These are phyloP conservation scores for Tephrocybe sp. DNA, from an alignment of 768 basidiomycete species.

Conservation along the genomic window DNA sequence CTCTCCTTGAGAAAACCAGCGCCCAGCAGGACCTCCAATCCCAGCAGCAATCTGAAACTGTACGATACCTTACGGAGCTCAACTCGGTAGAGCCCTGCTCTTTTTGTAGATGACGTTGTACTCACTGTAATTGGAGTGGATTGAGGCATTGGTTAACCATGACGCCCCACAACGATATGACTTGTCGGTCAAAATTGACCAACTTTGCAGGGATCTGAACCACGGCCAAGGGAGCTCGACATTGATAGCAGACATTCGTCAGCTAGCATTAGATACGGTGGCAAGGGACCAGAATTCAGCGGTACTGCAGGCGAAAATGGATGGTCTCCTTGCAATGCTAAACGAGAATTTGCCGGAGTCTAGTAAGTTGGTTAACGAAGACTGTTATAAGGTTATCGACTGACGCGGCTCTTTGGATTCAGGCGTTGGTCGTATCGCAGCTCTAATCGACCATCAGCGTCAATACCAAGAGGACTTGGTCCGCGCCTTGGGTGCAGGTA, in stretches of 20 bases:
- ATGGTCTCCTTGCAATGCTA: slow-evolving; percentile 31
- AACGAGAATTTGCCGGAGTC: slow-evolving; percentile 18
- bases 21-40: slow-evolving; percentile 44
- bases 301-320: slow-evolving; percentile 37
- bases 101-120: neutral
- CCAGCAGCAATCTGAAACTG: slow-evolving; percentile 72
- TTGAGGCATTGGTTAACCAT: slow-evolving; percentile 77
- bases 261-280: slow-evolving; percentile 29
- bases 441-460: slow-evolving; percentile 65
- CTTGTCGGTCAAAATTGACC: slow-evolving; percentile 57
- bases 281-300: slow-evolving; percentile 33
- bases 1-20: slow-evolving; percentile 45
- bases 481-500: slow-evolving; percentile 62
- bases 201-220: slow-evolving; percentile 55
- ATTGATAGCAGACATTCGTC: slow-evolving; percentile 34
- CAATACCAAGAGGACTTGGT: slow-evolving; percentile 73
- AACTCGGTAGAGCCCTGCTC: slow-evolving; percentile 49
- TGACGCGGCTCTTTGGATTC: neutral
- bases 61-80: slow-evolving; percentile 76
- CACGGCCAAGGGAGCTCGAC: slow-evolving; percentile 19
- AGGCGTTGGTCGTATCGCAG: slow-evolving; percentile 33
- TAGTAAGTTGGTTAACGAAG: slow-evolving; percentile 9
- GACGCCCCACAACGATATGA: slow-evolving; percentile 71
- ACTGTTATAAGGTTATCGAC: neutral
- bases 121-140: slow-evolving; percentile 53